Percentiles rank a stretch among this genome's conserved stretches.
Conservation (phyloP, 345 rosid genomes). For the Gossypium ekmanianum region DNA sequence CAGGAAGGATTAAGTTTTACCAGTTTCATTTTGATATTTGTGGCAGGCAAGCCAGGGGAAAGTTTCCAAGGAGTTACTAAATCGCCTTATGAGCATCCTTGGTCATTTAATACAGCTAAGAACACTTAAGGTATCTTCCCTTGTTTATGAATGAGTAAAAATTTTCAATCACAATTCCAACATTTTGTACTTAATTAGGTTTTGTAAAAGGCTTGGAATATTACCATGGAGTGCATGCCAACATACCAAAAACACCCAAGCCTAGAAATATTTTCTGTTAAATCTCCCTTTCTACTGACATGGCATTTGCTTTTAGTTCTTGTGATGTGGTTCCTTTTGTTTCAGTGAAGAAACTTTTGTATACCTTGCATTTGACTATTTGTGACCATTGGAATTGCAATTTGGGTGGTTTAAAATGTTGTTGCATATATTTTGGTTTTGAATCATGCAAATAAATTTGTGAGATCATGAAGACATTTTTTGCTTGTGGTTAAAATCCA, state of each 20-base stretch:
- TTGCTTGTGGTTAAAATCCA: slow-evolving; percentile 1
- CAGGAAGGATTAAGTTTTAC: slow-evolving; percentile 5
- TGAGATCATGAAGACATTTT: background rate
- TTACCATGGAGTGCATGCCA: slow-evolving; percentile 5
- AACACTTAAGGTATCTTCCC: slow-evolving; percentile 74
- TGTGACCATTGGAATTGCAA: background rate
- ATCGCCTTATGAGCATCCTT: slow-evolving; percentile 80
- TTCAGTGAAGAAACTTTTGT: slow-evolving; percentile 2
- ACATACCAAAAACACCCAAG: background rate
- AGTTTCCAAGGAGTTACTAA: slow-evolving; percentile 70
- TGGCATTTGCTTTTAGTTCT: slow-evolving; percentile 11
- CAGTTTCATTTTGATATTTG: slow-evolving; percentile 20
- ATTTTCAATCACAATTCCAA: background rate
- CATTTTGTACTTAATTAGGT: background rate
- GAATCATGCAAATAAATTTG: slow-evolving; percentile 3
- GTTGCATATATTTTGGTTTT: slow-evolving; percentile 4
- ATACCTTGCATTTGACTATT: background rate
- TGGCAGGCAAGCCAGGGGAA: slow-evolving; percentile 78
- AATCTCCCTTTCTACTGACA: background rate
- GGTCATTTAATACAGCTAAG: slow-evolving; percentile 90
- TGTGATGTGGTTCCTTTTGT: background rate
- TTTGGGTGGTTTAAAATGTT: background rate
- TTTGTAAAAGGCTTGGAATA: background rate
- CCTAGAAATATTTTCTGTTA: slow-evolving; percentile 6
- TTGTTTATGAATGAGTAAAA: background rate